phyloP scores from a whole-genome alignment of 2,329 filamentous ascomycete genomes.

The Sporothrix brasiliensis region DNA sequence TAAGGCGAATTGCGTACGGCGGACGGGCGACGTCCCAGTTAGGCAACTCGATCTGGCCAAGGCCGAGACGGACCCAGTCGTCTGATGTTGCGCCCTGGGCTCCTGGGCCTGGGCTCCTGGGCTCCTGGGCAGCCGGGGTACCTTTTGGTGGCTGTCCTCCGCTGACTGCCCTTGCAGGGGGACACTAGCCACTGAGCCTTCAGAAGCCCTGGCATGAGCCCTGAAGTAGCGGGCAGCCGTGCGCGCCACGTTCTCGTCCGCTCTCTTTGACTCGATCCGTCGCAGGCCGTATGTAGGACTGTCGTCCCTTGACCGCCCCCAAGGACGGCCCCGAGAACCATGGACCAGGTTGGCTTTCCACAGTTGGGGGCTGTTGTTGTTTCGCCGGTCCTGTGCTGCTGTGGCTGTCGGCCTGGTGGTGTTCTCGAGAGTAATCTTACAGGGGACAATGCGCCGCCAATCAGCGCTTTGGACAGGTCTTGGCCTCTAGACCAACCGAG shows the following conservation, averaged over 20 bases:
- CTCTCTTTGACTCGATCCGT: no score
- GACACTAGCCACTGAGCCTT: no score
- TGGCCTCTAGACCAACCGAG: neutral
- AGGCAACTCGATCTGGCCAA: conserved; percentile 21
- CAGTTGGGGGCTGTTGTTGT: neutral
- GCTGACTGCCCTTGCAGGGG: no score
- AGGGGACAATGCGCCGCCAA: conserved; percentile 7
- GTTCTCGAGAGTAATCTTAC: neutral
- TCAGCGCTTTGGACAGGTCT: neutral
- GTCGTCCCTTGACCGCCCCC: neutral
- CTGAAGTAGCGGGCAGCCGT: neutral
- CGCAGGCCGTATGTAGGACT: no score
- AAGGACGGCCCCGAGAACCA: neutral
- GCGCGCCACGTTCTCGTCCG: no score
- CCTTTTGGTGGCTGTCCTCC: no score
- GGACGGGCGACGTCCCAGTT: neutral
- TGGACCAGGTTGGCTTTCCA: neutral
- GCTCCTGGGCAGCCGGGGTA: no score
- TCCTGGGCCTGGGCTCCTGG: no score
- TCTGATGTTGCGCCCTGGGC: neutral
- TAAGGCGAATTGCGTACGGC: no score
- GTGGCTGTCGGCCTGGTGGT: neutral
- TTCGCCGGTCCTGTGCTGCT: no score
- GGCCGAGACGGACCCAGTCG: conserved; percentile 13
- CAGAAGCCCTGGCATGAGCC: neutral